Conservation (phyloP, 768 basidiomycete genomes). For the Coprinellus micaceus region DNA sequence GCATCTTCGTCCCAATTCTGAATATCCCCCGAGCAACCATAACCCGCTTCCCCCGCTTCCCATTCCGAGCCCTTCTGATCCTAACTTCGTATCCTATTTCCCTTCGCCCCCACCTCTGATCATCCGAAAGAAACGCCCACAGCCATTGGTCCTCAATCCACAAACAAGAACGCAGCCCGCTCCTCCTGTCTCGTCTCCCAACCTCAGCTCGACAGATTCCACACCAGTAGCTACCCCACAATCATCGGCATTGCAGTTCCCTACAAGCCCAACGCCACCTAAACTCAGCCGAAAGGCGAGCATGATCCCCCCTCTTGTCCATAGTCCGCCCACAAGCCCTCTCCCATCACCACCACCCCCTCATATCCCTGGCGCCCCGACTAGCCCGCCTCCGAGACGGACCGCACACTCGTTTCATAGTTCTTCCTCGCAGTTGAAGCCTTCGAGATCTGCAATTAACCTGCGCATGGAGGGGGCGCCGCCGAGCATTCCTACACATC, state of each 20-base stretch:
- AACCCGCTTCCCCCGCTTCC: slow-evolving; percentile 1
- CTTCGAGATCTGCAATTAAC: slow-evolving; percentile 17
- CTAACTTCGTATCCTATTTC: slow-evolving; percentile 29
- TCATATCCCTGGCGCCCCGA: slow-evolving; percentile 6
- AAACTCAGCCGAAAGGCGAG: slow-evolving; percentile 19
- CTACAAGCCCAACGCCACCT: slow-evolving; percentile 15
- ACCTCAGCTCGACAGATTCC: slow-evolving; percentile 37
- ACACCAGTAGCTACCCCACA: slow-evolving; percentile 44
- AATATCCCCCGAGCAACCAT: background rate
- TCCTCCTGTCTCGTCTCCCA: slow-evolving; percentile 26
- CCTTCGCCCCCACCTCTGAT: slow-evolving; percentile 37
- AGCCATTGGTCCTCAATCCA: slow-evolving; percentile 35
- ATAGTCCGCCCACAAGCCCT: slow-evolving; percentile 35
- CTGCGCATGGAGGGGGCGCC: slow-evolving; percentile 6
- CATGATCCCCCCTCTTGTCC: slow-evolving; percentile 26
- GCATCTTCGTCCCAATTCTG: slow-evolving; percentile 11
- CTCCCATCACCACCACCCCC: slow-evolving; percentile 30
- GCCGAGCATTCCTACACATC: slow-evolving; percentile 20
- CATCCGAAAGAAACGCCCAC: slow-evolving; percentile 33
- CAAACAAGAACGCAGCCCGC: slow-evolving; percentile 14
- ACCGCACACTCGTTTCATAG: slow-evolving; percentile 15
- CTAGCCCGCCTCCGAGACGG: slow-evolving; percentile 7
- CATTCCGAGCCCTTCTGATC: slow-evolving; percentile 6
- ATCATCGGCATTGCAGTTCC: slow-evolving; percentile 22
- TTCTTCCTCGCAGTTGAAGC: slow-evolving; percentile 9